Evolutionary conservation across 768 basidiomycete genomes (phyloP).

Genomic region (Boletus pseudo-olivaceus): DNA sequence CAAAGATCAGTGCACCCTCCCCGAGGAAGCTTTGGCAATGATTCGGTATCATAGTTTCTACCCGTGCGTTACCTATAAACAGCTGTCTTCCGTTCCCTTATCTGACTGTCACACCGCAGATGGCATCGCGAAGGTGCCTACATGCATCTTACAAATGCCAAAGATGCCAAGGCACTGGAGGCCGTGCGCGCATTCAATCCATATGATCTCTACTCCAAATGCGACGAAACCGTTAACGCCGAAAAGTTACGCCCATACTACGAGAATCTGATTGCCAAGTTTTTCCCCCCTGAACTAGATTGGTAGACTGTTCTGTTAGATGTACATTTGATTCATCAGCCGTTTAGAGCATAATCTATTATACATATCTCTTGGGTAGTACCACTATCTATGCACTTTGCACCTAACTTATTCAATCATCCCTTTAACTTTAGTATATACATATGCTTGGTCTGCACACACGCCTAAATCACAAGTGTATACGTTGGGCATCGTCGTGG

Average conservation of each 20-base stretch:
- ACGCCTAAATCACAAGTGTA: neutral
- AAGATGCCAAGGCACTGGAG: slow-evolving; percentile 58
- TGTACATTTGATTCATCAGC: neutral
- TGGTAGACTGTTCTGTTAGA: slow-evolving; percentile 53
- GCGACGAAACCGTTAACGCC: slow-evolving; percentile 61
- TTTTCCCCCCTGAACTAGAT: slow-evolving; percentile 76
- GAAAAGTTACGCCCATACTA: slow-evolving; percentile 80
- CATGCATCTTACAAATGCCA: slow-evolving; percentile 69
- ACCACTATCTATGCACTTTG: neutral
- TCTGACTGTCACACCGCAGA: slow-evolving; percentile 27
- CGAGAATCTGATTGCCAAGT: slow-evolving; percentile 74
- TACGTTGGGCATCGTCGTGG: neutral
- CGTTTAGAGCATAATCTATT: slow-evolving; percentile 2
- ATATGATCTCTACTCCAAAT: slow-evolving; percentile 92
- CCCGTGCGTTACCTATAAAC: slow-evolving; percentile 44
- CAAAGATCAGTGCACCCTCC: slow-evolving; percentile 78
- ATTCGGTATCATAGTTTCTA: slow-evolving; percentile 95
- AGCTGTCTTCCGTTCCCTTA: neutral
- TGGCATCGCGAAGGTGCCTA: slow-evolving; percentile 93
- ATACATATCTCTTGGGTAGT: neutral
- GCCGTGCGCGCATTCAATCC: slow-evolving; percentile 90
- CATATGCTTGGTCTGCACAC: slow-evolving; percentile 1
- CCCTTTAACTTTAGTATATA: neutral
- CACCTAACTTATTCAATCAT: slow-evolving; percentile 17
- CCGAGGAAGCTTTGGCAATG: slow-evolving; percentile 82